Base-by-base conservation (phyloP, 164 flowering plant species). In the Aristolochia contorta region DNA sequence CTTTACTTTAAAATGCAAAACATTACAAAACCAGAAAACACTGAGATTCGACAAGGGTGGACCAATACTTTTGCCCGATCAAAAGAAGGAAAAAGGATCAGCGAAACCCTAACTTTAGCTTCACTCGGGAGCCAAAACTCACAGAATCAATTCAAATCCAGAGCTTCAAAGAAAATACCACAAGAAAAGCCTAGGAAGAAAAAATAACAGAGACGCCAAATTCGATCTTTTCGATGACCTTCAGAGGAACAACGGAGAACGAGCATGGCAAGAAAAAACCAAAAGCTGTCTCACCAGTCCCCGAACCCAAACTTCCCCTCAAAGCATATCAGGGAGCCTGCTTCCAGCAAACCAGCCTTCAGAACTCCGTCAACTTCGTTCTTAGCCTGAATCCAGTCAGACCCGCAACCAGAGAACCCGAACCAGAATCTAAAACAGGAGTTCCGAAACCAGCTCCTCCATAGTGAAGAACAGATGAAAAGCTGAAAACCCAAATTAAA, bases 21-120 rank as follows among this genome's bases (percentile, higher is more conserved):
- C 12, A n/a, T 19, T 45, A n/a, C 32, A 62, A 62, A n/a, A 12
- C 54, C 2, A 49, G 16, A 56, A 58, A 24, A 65, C 16, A 12
- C 64, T 48, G 18, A 70, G 64, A 67, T 61, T 62, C 71, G 59
- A 54, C 23, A 9, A n/a, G 22, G 6, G 22, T 43, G 43, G 57
- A 53, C 21, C 47, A 41, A 16, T 64, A 56, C 65, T 60, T 69
- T 67, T 59, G 48, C 54, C 25, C 52, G 58, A 59, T 70, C 68
- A 54, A 60, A 65, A 37, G 43, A 37, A n/a, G 20, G 54, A 23
- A n/a, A 50, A 50, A 21, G 55, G 55, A 52, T 52, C 55, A 6
- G 22, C 3, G 65, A 60, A 72, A 69, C 72, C 68, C 63, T 67
- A 71, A 43, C 72, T 65, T 78, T 70, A 65, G 58, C 58, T 24